Evolutionary conservation across 78 protist genomes (phyloP).

Genomic region (Blattamonas nauphoetae): DNA sequence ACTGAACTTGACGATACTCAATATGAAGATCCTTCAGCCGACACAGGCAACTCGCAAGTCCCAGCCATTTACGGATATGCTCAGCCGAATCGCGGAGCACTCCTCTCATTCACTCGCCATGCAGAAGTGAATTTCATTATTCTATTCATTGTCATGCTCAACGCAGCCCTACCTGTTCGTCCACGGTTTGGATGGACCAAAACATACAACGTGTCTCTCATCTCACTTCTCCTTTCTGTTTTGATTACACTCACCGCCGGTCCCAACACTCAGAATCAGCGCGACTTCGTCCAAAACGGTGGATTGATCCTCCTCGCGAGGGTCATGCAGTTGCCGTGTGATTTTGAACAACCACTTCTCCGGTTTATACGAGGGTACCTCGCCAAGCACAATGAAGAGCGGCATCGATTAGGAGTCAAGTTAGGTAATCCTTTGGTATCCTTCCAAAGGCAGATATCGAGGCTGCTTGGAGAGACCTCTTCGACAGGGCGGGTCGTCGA

Average conservation of each 20-base stretch:
- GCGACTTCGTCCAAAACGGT: neutral
- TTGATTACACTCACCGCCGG: neutral
- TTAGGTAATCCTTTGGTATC: no score
- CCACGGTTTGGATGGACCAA: neutral
- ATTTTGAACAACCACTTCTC: neutral
- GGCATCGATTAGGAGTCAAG: no score
- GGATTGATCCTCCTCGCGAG: neutral
- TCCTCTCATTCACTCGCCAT: no score
- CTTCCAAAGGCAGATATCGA: no score
- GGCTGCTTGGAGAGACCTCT: no score
- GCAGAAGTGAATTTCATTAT: neutral
- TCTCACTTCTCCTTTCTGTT: neutral
- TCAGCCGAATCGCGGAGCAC: no score
- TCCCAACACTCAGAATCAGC: neutral
- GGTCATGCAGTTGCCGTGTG: neutral
- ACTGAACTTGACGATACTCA: no score
- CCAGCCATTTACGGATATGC: no score
- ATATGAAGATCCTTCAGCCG: no score
- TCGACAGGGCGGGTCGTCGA: neutral
- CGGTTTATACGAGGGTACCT: neutral
- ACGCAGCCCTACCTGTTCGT: neutral
- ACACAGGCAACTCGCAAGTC: no score
- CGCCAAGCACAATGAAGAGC: no score
- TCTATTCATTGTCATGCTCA: neutral
- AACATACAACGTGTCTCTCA: neutral